phyloP scores from a whole-genome alignment of 2,329 filamentous ascomycete species.

The Rachicladosporium sp. region DNA sequence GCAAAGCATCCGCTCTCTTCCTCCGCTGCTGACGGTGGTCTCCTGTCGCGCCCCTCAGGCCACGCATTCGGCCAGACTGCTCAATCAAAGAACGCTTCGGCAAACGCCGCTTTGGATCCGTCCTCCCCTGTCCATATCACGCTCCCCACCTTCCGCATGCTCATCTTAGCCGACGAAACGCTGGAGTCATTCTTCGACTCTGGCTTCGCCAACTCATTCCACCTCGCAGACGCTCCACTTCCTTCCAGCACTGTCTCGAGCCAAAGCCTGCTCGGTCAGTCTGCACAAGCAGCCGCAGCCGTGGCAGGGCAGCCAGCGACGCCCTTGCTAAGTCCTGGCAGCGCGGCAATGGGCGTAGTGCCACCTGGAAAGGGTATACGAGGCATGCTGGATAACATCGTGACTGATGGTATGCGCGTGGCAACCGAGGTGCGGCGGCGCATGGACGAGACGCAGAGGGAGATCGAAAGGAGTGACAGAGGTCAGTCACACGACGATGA shows the following conservation, averaged over 20 bases:
- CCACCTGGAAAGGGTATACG: constrained; percentile 63
- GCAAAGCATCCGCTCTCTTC: constrained; percentile 12
- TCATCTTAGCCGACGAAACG: constrained; percentile 87
- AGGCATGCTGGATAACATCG: constrained; percentile 92
- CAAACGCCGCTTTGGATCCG: constrained; percentile 84
- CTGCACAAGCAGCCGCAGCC: constrained; percentile 11
- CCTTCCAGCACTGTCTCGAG: constrained; percentile 38
- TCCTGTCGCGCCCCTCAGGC: constrained; percentile 16
- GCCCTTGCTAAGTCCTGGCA: constrained; percentile 18
- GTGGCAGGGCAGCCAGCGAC: constrained; percentile 11
- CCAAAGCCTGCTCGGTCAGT: constrained; percentile 63
- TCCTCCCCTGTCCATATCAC: constrained; percentile 91
- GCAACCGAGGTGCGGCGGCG: constrained; percentile 80
- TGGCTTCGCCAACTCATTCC: constrained; percentile 87
- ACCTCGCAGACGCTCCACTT: constrained; percentile 56
- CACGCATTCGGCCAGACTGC: constrained; percentile 23
- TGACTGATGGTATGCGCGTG: constrained; percentile 92
- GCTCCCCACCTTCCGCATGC: constrained; percentile 95
- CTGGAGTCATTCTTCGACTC: constrained; percentile 96
- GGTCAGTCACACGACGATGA: constrained; percentile 37
- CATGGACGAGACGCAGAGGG: constrained; percentile 91
- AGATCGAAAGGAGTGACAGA: constrained; percentile 64
- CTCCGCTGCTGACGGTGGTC: constrained; percentile 11
- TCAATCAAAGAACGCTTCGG: constrained; percentile 56
- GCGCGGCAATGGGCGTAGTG: constrained; percentile 40